A percentile compares a stretch with the other conserved stretches of the same genome.
These are phyloP conservation scores for Aegilops tauschii DNA, from an alignment of 176 grass and related monocot species.

Conservation along the genomic window DNA sequence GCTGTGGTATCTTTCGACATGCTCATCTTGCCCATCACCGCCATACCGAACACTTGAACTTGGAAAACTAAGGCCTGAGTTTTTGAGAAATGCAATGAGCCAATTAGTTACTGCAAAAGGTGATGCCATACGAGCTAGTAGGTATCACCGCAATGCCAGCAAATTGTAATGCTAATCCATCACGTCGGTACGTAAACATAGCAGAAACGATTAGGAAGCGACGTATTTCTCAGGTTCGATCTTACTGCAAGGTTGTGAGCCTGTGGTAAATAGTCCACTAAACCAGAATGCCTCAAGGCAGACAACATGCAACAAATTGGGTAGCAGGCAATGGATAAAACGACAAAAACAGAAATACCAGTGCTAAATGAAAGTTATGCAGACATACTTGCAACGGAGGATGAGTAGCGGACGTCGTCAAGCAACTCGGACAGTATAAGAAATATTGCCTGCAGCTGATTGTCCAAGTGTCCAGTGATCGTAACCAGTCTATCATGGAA, in stretches of 20 bases:
- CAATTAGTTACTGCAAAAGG: background rate
- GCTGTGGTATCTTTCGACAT: background rate
- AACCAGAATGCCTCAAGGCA: background rate
- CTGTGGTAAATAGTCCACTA: background rate
- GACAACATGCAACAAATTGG: background rate
- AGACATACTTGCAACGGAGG: background rate
- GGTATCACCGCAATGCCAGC: background rate
- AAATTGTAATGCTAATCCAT: background rate
- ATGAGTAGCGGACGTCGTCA: background rate
- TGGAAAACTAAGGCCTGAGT: background rate
- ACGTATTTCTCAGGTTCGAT: background rate
- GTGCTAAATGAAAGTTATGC: background rate
- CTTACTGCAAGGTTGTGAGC: background rate
- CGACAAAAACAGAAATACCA: background rate
- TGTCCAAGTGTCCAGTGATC: slow-evolving; percentile 2
- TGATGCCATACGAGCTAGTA: background rate
- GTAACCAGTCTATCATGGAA: background rate
- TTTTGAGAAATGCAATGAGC: background rate
- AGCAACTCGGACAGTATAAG: background rate
- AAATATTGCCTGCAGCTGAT: background rate
- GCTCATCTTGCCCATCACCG: background rate
- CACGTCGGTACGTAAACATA: background rate
- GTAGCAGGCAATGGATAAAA: background rate
- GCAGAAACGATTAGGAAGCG: background rate
- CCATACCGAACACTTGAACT: background rate